Base-by-base conservation (phyloP, 331 rosid genomes). In the Stylosanthes scabra region DNA sequence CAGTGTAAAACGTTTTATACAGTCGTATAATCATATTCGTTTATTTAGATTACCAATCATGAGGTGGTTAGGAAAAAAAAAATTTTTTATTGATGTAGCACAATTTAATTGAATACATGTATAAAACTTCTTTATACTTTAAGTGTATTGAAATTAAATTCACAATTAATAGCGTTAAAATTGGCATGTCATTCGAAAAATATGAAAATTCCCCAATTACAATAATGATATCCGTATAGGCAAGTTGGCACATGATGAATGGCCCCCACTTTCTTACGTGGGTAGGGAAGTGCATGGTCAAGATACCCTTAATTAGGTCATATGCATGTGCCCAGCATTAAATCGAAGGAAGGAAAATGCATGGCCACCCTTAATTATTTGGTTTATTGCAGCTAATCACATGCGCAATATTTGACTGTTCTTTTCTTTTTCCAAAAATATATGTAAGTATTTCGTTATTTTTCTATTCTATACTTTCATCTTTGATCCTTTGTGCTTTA, bases 291-390 rank as follows among this genome's bases (percentile, higher is more conserved):
- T 15, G 51, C 51, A 44, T 6, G 40, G 69, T 63, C 55, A 63
- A 20, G 63, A 69, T 69, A 47, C 16, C 14, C 61, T 55, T 16
- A 31, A 31, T 31, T 31, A 55, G 52, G n/a, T 70, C n/a, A 41
- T 12, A 27, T 20, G 64, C 68, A 75, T 75, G 80, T 66, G 74
- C 20, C 1, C 61, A 11, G 4, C 42, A 49, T 34, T 50, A 46
- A 58, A 67, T 58, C 62, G 8, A 66, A 14, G 61, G 58, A 8
- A 31, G 51, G 37, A 72, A 49, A 29, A 20, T 25, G 66, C 39
- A 42, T 7, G 72, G 14, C 66, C 73, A 44, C 64, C 39, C 61
- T 41, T 27, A 63, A 40, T 64, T 27, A 63, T 63, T 64, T 27
- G 25, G 46, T 9, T 42, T 5, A 5, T 42, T 5, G 7, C 57